Evolutionary conservation across 208 protist genomes (phyloP).

Genomic region (Phytomonas sp.): DNA sequence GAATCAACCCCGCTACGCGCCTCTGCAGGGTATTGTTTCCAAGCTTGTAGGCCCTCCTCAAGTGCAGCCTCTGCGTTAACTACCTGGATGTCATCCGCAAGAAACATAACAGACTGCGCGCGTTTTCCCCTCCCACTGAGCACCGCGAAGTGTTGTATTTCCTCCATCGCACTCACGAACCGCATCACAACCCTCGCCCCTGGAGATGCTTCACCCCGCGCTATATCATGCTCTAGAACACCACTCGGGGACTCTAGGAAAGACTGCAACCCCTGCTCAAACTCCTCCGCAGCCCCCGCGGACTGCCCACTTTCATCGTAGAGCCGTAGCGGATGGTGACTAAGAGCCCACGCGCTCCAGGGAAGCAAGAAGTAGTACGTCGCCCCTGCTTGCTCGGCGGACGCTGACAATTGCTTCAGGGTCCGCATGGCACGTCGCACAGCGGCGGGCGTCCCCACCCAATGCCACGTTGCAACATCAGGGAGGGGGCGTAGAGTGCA

Average conservation of each 20-base stretch:
- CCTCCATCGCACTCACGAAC: not conserved
- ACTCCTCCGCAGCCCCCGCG: constrained; percentile 22
- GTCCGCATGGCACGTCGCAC: constrained; percentile 17
- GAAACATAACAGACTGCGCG: not conserved
- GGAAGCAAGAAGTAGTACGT: constrained; percentile 45
- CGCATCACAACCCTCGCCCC: not conserved
- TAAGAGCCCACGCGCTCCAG: constrained; percentile 56
- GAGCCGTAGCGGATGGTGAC: constrained; percentile 55
- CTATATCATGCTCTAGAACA: not conserved
- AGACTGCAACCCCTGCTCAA: constrained; percentile 30
- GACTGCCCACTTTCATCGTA: constrained; percentile 81
- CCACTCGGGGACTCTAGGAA: not conserved
- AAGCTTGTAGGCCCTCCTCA: not conserved
- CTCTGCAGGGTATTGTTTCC: not conserved
- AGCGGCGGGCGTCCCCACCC: constrained; percentile 46
- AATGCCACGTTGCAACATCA: constrained; percentile 26
- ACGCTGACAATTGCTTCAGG: constrained; percentile 3
- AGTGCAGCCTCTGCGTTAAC: not conserved
- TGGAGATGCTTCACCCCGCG: not conserved
- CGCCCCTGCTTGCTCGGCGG: not conserved
- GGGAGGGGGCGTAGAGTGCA: not conserved
- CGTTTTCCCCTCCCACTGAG: not conserved
- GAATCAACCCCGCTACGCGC: not conserved
- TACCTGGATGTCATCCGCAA: not conserved
- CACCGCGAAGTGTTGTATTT: not conserved